A percentile compares a stretch with the other conserved stretches of the same genome.
phyloP scores from a whole-genome alignment of 495 filamentous ascomycete genomes.

The Hyaloscypha variabilis region DNA sequence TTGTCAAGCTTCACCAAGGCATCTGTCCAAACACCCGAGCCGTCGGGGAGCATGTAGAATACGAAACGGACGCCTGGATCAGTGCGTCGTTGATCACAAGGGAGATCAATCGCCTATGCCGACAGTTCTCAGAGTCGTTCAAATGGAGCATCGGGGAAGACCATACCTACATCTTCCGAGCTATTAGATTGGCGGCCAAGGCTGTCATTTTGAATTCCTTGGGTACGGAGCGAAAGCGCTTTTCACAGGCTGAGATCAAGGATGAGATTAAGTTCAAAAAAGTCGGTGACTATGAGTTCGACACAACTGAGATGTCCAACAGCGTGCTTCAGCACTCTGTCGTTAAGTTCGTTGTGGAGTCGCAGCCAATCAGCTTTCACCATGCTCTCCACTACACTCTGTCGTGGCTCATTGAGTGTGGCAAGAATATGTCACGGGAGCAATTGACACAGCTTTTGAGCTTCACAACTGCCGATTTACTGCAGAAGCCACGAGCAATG shows the following conservation, averaged over 20 bases:
- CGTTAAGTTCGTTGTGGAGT: slow-evolving; percentile 84
- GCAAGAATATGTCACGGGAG: slow-evolving; percentile 69
- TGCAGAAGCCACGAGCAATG: slow-evolving; percentile 57
- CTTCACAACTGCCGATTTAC: slow-evolving; percentile 62
- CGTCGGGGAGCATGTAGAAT: slow-evolving; percentile 94
- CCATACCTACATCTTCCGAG: slow-evolving; percentile 63
- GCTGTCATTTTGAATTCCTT: slow-evolving; percentile 81
- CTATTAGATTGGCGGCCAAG: slow-evolving; percentile 77
- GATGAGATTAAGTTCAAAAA: slow-evolving; percentile 78
- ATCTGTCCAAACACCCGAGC: slow-evolving; percentile 94
- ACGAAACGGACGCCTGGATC: slow-evolving; percentile 98
- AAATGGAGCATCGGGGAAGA: slow-evolving; percentile 62
- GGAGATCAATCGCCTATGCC: slow-evolving; percentile 89
- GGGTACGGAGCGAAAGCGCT: slow-evolving; percentile 85
- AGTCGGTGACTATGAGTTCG: slow-evolving; percentile 79
- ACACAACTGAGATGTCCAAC: slow-evolving; percentile 49
- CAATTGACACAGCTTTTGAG: slow-evolving; percentile 66
- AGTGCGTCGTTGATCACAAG: slow-evolving; percentile 91
- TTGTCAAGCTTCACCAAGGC: slow-evolving; percentile 93
- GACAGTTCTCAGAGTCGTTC: slow-evolving; percentile 88
- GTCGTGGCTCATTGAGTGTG: slow-evolving; percentile 96
- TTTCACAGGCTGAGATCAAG: slow-evolving; percentile 87
- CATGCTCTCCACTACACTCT: slow-evolving; percentile 95
- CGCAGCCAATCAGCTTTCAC: slow-evolving; percentile 93
- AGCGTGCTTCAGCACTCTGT: slow-evolving; percentile 55